phyloP scores from a whole-genome alignment of 164 flowering plant genomes.

The Vitis amurensis region DNA sequence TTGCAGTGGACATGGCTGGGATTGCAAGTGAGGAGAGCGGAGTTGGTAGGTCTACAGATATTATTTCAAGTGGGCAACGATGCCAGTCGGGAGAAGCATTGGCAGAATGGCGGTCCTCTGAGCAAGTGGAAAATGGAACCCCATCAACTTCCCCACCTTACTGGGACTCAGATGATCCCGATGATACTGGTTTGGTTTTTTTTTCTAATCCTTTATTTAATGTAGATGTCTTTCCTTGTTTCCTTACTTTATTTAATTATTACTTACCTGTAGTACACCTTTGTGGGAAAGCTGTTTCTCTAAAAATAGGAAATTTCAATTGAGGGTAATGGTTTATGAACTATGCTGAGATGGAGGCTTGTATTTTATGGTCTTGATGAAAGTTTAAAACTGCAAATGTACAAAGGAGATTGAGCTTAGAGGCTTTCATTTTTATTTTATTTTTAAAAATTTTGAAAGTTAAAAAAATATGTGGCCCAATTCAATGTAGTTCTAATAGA shows the following conservation, averaged over 20 bases:
- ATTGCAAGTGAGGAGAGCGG: constrained; percentile 47
- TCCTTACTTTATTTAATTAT: neutral
- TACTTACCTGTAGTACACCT: neutral
- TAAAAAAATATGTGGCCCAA: no score
- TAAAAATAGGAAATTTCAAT: no score
- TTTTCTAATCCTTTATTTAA: neutral
- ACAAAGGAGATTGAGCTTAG: no score
- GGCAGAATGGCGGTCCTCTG: constrained; percentile 76
- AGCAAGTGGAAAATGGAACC: constrained; percentile 66
- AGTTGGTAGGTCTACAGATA: constrained; percentile 50
- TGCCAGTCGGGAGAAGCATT: constrained; percentile 58
- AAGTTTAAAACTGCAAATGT: no score
- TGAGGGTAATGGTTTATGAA: no score
- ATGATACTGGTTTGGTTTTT: constrained; percentile 42
- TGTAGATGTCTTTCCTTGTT: neutral
- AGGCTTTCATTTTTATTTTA: no score
- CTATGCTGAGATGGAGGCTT: no score
- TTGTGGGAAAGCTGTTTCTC: no score
- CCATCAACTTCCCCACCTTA: constrained; percentile 66
- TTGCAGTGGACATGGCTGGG: constrained; percentile 45
- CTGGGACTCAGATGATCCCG: constrained; percentile 67
- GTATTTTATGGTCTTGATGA: no score
- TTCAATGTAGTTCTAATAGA: no score
- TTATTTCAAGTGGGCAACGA: constrained; percentile 47
- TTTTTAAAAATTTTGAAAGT: no score